Conservation (phyloP, 306 rosid genomes). For the Glycyrrhiza uralensis region DNA sequence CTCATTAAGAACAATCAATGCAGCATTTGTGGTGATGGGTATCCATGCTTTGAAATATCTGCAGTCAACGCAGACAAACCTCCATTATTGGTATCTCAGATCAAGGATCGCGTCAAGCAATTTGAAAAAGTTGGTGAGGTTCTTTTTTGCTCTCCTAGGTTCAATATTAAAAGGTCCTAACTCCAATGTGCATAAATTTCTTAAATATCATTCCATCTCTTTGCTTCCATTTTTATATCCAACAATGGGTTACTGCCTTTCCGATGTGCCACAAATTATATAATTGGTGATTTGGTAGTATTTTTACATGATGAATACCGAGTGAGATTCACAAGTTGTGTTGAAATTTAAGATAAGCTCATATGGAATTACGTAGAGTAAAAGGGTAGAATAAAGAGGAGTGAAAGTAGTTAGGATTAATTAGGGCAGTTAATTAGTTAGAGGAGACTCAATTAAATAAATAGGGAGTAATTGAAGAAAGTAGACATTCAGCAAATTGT, state of each 20-base stretch:
- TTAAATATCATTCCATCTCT: background rate
- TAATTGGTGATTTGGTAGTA: background rate
- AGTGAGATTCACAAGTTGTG: background rate
- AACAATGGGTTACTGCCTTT: slow-evolving; percentile 13
- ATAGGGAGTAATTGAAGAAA: background rate
- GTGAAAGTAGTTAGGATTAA: background rate
- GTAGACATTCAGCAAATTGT: background rate
- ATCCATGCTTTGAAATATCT: slow-evolving; percentile 91
- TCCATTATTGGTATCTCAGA: slow-evolving; percentile 62
- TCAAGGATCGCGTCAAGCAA: slow-evolving; percentile 82
- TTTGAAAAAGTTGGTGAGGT: slow-evolving; percentile 77
- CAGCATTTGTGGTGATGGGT: slow-evolving; percentile 73
- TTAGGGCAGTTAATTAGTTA: background rate
- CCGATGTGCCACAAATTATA: background rate
- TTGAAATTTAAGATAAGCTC: background rate
- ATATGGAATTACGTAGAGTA: background rate
- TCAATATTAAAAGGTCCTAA: background rate
- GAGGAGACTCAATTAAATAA: background rate
- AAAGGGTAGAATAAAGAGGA: background rate
- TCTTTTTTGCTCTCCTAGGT: slow-evolving; percentile 6
- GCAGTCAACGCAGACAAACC: slow-evolving; percentile 97
- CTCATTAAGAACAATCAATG: slow-evolving; percentile 28
- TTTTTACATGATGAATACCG: slow-evolving; percentile 3
- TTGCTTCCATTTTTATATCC: slow-evolving; percentile 21
- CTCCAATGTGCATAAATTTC: background rate